These are phyloP conservation scores for Lactarius vividus DNA, from an alignment of 768 basidiomycete genomes.

Conservation along the genomic window DNA sequence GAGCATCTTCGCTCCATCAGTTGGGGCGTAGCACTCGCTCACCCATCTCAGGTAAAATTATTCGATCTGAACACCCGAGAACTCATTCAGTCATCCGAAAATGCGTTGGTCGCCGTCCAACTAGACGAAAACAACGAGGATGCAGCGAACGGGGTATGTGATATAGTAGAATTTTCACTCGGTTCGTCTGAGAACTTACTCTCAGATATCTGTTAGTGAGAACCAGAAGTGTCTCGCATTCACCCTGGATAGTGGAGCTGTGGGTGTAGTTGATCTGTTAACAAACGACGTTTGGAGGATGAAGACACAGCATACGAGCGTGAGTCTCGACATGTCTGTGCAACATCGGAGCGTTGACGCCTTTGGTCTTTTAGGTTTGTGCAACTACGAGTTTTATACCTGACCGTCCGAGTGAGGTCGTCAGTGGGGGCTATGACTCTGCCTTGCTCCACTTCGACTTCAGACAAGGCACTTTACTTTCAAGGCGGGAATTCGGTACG, in stretches of 20 bases:
- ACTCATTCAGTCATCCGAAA: conserved; percentile 51
- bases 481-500: conserved; percentile 58
- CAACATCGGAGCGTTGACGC: conserved; percentile 12
- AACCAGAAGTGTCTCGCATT: conserved; percentile 59
- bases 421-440: conserved; percentile 78
- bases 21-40: not conserved
- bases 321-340: conserved; percentile 35
- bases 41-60: conserved; percentile 35
- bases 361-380: conserved; percentile 54
- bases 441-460: conserved; percentile 67
- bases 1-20: not conserved
- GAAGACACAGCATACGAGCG: conserved; percentile 62
- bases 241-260: conserved; percentile 63
- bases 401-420: conserved; percentile 62
- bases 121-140: conserved; percentile 54
- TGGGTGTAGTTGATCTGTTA: conserved; percentile 63
- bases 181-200: conserved; percentile 36
- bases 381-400: conserved; percentile 70
- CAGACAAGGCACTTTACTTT: conserved; percentile 51
- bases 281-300: conserved; percentile 50
- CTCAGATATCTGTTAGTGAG: conserved; percentile 61
- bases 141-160: conserved; percentile 63
- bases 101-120: conserved; percentile 47
- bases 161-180: conserved; percentile 11
- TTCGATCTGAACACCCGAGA: conserved; percentile 47